phyloP scores from a whole-genome alignment of 495 filamentous ascomycete species.

The Penicillium lividum region DNA sequence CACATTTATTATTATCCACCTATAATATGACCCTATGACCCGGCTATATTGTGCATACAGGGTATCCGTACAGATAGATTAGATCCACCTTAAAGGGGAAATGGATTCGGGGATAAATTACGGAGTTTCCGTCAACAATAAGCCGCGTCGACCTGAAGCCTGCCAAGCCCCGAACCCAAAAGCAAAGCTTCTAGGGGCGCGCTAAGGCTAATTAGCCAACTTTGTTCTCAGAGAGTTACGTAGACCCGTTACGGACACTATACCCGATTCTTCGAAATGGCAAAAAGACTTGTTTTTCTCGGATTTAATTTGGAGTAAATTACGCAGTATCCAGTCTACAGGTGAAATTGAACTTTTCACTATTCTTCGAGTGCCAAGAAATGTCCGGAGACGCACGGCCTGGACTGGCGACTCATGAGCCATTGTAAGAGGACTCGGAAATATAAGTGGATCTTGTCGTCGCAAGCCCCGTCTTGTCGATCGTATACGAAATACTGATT shows the following conservation, averaged over 20 bases:
- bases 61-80: neutral
- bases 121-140: neutral
- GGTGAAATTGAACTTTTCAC: too few species aligned
- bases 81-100: neutral
- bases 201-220: neutral
- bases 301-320: neutral
- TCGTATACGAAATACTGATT: neutral
- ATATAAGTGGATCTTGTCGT: slow-evolving; percentile 26
- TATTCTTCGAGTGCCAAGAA: neutral
- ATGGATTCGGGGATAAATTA: neutral
- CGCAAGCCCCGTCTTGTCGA: slow-evolving; percentile 18
- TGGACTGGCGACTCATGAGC: neutral
- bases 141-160: neutral
- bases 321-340: too few species aligned
- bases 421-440: slow-evolving; percentile 16
- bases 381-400: slow-evolving; percentile 3
- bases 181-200: slow-evolving; percentile 1
- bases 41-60: too few species aligned
- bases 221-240: neutral
- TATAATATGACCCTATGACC: neutral
- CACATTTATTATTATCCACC: neutral
- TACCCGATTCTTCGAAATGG: neutral
- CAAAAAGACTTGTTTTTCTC: neutral
- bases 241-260: slow-evolving; percentile 5
- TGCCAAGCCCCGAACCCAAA: neutral